A percentile compares a stretch with the other conserved stretches of the same genome.
Evolutionary conservation across 2,329 filamentous ascomycete genomes (phyloP).

Genomic region (Curvularia eragrostidis): DNA sequence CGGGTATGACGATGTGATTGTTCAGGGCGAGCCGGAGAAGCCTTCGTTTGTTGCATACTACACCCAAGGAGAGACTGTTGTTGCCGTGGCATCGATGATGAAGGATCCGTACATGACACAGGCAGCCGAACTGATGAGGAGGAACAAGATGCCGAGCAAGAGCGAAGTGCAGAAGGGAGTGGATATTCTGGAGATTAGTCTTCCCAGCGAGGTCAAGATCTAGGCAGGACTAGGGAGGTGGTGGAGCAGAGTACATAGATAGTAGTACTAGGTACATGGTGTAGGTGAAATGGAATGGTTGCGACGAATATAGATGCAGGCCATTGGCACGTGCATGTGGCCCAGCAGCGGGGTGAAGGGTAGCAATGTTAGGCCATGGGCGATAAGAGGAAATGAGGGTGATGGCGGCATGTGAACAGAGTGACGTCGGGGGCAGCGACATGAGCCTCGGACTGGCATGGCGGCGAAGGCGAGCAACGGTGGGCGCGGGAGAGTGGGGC

Average conservation of each 20-base stretch:
- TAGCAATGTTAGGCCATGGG: neutral
- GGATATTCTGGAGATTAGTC: slow-evolving; percentile 55
- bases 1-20: slow-evolving; percentile 84
- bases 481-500: slow-evolving; percentile 21
- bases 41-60: slow-evolving; percentile 91
- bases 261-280: no score
- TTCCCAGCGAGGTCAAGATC: slow-evolving; percentile 56
- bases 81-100: slow-evolving; percentile 90
- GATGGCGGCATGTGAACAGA: slow-evolving; percentile 5
- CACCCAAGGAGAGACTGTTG: slow-evolving; percentile 80
- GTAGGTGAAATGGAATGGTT: neutral
- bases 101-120: slow-evolving; percentile 77
- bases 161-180: slow-evolving; percentile 71
- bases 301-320: neutral
- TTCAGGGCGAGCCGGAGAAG: slow-evolving; percentile 74
- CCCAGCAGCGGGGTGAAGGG: neutral
- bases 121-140: slow-evolving; percentile 82
- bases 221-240: slow-evolving; percentile 20
- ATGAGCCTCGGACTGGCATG: slow-evolving; percentile 11
- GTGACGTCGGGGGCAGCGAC: slow-evolving; percentile 27
- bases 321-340: neutral
- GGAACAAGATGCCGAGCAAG: slow-evolving; percentile 83
- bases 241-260: neutral
- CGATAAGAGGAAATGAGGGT: slow-evolving; percentile 12
- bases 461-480: slow-evolving; percentile 21